phyloP scores from a whole-genome alignment of 2,329 filamentous ascomycete species.

The Penicillium sp. region DNA sequence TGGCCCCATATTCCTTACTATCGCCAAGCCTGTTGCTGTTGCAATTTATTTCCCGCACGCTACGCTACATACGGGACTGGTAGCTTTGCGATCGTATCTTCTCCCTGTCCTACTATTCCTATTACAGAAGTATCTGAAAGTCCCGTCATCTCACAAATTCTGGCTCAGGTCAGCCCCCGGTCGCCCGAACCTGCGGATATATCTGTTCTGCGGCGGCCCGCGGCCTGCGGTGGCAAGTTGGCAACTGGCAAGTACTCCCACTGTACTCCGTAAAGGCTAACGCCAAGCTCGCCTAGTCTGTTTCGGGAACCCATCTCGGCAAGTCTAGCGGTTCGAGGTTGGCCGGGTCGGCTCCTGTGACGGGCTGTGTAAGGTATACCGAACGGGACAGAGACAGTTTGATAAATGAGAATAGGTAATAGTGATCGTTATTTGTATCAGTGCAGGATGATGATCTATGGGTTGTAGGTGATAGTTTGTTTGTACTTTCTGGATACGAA shows the following conservation, averaged over 20 bases:
- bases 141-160: not conserved
- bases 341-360: constrained; percentile 21
- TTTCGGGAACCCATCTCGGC: constrained; percentile 22
- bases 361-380: not conserved
- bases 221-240: not conserved
- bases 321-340: constrained; percentile 14
- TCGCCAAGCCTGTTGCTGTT: not conserved
- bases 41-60: not conserved
- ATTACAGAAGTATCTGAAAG: not conserved
- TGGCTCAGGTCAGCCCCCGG: not conserved
- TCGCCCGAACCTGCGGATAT: not conserved
- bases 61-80: no score
- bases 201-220: not conserved
- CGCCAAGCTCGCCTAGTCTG: not conserved
- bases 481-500: no score
- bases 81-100: not conserved
- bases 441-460: not conserved
- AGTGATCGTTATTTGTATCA: not conserved
- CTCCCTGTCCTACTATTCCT: not conserved
- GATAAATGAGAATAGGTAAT: not conserved
- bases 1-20: not conserved
- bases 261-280: no score
- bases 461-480: not conserved
- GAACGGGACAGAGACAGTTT: not conserved
- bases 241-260: not conserved